Evolutionary conservation across 176 grass and related monocot genomes (phyloP).

Genomic region (Oryza australiensis): DNA sequence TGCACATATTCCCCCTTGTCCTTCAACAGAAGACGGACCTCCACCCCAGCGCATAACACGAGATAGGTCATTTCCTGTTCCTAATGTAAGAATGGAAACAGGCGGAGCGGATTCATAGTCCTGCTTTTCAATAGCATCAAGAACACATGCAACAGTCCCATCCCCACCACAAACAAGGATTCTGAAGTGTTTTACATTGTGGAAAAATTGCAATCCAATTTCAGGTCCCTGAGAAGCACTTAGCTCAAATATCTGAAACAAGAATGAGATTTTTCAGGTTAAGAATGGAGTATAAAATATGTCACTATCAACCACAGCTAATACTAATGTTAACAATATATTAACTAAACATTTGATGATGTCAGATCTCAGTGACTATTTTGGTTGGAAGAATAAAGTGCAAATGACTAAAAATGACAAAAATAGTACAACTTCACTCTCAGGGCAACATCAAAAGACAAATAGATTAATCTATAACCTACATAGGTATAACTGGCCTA

Average conservation of each 20-base stretch:
- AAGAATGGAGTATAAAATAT: slow-evolving; percentile 19
- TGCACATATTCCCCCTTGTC: no score
- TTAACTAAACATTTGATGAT: background rate
- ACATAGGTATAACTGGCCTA: background rate
- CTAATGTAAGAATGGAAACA: no score
- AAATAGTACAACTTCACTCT: background rate
- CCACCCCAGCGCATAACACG: no score
- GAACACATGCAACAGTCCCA: no score
- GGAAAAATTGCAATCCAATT: slow-evolving; percentile 75
- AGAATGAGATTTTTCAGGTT: slow-evolving; percentile 21
- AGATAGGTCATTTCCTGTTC: no score
- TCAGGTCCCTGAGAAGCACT: slow-evolving; percentile 76
- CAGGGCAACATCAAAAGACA: background rate
- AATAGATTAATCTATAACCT: background rate
- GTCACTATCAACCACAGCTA: background rate
- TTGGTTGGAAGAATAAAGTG: background rate
- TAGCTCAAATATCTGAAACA: slow-evolving; percentile 87
- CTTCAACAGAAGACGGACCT: no score
- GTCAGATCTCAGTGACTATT: no score
- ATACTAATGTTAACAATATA: background rate
- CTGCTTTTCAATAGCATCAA: no score
- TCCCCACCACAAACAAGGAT: no score
- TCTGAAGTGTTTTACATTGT: slow-evolving; percentile 55
- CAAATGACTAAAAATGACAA: background rate
- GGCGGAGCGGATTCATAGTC: no score